Base-by-base conservation (phyloP, 2,329 filamentous ascomycete species). In the Alternaria rosae region DNA sequence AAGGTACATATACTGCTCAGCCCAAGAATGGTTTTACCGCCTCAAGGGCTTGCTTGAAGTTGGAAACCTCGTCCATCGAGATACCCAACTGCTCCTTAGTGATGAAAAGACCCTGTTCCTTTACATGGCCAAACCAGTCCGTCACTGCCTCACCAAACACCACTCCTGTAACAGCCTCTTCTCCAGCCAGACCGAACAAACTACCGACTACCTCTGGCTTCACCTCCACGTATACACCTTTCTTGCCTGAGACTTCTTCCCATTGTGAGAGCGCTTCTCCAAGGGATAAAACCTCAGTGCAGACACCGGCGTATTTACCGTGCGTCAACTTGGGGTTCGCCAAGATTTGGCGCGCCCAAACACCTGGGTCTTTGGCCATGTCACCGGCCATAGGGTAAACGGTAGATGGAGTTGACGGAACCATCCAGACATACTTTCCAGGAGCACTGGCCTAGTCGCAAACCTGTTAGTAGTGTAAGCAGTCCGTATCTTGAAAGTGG, bases 331-430 rank as follows among this genome's bases (percentile, higher is more conserved):
- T 54, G 11, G 57, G 50, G 41, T 54, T 47, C 25, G 50, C 57
- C 17, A 54, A 30, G 41, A 54, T 48, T n/a, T 59, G 57, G n/a
- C 57, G 30, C n/a, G 42, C 50, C 50, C 57, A 59, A 17, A 59
- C 21, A 54, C 57, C 57, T 41, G 57, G 50, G 20, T 54, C 50
- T 20, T 59, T 59, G 6, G 28, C 45, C 57, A 59, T 59, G n/a
- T 59, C 30, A 20, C 50, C 57, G 5, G 57, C 21, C 57, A 59
- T 54, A 23, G 57, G 50, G 28, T 54, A 54, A 38, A 42, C 28
- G 4, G 50, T 59, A 10, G 28, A 44, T 25, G 48, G 42, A 20
- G 28, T n/a, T 4, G 50, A 44, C 53, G 57, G 42, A 30, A 59
- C 26, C 50, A 59, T 54, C 50, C 50, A 59, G 32, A 54, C 23